Evolutionary conservation across 1,284 basidiomycete genomes (phyloP), one percentile per base, ranked within the genome.

Genomic region (Trichosporon coremiiforme): DNA sequence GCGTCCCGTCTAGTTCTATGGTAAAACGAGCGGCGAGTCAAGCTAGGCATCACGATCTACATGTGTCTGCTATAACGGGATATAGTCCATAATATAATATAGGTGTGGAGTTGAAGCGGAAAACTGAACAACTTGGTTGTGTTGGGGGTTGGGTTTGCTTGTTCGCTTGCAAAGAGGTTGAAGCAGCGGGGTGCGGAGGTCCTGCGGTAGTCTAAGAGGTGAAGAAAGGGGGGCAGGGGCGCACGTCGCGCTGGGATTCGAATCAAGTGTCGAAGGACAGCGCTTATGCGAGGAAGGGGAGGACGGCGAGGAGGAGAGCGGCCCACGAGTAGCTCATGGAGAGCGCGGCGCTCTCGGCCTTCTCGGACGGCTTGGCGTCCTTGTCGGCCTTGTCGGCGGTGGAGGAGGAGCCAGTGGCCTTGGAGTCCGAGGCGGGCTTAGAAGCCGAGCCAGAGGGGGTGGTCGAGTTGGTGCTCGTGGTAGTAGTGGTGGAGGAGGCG

Each of bases 401-500:
- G 33, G 55, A 13, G 53, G 25, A 25, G 25, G 65, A 2, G 20
- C 33, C 36, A 35, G 35, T 20, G 22, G 33, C 12, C 22, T 57
- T 33, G 38, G 38, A 29, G 55, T 25, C 41, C 25, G 12, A 31
- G 8, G 57, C 31, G 15, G 38, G 13, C 33, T 38, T 57, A 20
- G 66, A 41, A 3, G 29, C 17, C 20, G 36, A 20, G 55, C 15
- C 15, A 2, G 66, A 47, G 1, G 57, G 25, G 25, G 25, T 7
- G 8, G 57, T 10, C 22, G 68, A 66, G 17, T 72, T 69, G 20
- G 69, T 66, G 31, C 35, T 25, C 25, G 25, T 65, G 31, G 35
- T 62, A 9, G 57, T 31, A 5, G 72, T 47, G 12, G 66, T 68
- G 35, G 63, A 33, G 10, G 65, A 47, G 55, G 25, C 41, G 71